Evolutionary conservation across 805 yeast species (phyloP).

Genomic region (Candida suzukii): DNA sequence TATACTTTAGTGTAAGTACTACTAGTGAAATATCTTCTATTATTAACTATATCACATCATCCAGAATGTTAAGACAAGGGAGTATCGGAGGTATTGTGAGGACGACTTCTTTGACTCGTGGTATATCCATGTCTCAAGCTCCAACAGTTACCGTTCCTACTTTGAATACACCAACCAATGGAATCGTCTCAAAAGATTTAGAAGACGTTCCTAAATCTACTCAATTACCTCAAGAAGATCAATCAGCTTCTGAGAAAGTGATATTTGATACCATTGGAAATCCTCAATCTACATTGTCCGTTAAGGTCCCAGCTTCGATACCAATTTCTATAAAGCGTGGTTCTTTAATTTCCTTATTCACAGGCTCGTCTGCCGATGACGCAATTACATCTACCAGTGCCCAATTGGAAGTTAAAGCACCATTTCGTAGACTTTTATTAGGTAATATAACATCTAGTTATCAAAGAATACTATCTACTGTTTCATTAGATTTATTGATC

Average conservation of each 20-base stretch:
- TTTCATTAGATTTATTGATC: conserved; percentile 36
- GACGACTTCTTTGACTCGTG: neutral
- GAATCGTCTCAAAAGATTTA: neutral
- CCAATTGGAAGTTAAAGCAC: conserved; percentile 26
- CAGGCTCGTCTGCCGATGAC: conserved; percentile 5
- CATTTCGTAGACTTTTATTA: conserved; percentile 34
- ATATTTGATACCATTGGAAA: conserved; percentile 37
- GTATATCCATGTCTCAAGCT: neutral
- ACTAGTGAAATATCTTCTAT: too few relatives aligned
- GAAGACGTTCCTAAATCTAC: too few relatives aligned
- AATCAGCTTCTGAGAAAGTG: conserved; percentile 8
- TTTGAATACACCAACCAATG: neutral
- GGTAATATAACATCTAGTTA: conserved; percentile 40
- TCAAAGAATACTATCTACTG: conserved; percentile 41
- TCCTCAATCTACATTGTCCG: conserved; percentile 40
- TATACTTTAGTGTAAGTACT: too few relatives aligned
- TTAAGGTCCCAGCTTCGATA: conserved; percentile 52
- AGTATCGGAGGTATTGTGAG: neutral
- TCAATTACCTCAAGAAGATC: neutral
- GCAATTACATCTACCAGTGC: conserved; percentile 14
- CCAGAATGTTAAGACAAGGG: neutral
- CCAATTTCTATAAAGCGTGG: conserved; percentile 45
- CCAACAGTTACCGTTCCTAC: neutral
- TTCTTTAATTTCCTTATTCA: conserved; percentile 41
- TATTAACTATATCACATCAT: neutral